Percentiles rank a stretch among this genome's conserved stretches.
Evolutionary conservation across 2,329 filamentous ascomycete genomes (phyloP).

Genomic region (Elsinoe ampelina): DNA sequence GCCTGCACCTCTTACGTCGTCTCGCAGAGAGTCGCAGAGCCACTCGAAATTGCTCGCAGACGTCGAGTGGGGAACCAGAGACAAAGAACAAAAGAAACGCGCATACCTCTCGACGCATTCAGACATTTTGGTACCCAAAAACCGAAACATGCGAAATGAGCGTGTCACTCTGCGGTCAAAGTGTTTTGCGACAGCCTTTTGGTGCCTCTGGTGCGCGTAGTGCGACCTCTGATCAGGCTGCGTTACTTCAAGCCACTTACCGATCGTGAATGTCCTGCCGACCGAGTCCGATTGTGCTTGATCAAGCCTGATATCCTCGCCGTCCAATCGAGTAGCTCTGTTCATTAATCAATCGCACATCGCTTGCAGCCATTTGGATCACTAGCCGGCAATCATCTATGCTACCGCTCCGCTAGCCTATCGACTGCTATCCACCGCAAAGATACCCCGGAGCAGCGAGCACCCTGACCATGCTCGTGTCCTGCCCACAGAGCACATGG

Average conservation of each 20-base stretch:
- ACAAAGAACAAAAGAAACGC: conserved; percentile 3
- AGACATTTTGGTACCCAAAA: not conserved
- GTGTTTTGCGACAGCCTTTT: conserved; percentile 1
- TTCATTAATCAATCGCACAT: conserved; percentile 6
- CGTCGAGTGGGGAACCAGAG: not conserved
- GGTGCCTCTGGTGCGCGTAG: not conserved
- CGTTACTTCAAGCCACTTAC: conserved; percentile 5
- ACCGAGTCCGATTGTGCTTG: not conserved
- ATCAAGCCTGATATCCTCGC: not conserved
- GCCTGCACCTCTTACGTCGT: conserved; percentile 4
- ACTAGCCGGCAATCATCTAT: conserved; percentile 8
- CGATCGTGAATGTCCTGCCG: not conserved
- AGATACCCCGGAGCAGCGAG: not conserved
- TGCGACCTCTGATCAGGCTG: not conserved
- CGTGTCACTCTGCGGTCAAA: conserved; percentile 6
- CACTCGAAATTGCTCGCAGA: too few relatives aligned
- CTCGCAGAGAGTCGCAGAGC: not conserved
- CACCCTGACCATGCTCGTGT: not conserved
- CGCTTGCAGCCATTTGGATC: conserved; percentile 12
- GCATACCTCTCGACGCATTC: not conserved
- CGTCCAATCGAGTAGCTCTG: not conserved
- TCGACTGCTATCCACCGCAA: conserved; percentile 10
- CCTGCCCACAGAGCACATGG: not conserved
- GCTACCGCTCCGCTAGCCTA: not conserved
- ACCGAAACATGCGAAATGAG: conserved; percentile 4